phyloP scores from a whole-genome alignment of 2,329 filamentous ascomycete genomes.

The Xylariales sp. region DNA sequence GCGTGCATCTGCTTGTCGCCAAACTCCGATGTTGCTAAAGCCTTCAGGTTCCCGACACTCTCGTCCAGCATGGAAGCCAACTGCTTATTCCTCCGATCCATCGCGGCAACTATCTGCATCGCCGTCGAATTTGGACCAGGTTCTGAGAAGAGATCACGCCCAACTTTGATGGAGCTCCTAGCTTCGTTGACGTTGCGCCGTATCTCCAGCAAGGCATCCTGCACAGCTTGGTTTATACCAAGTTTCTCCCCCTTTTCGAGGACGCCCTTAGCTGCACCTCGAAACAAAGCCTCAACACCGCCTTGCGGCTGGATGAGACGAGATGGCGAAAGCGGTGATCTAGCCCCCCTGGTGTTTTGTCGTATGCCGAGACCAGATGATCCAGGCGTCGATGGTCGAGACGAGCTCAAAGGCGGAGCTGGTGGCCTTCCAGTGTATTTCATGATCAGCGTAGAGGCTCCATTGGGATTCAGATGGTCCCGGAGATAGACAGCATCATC shows the following conservation, averaged over 20 bases:
- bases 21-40: slow-evolving; percentile 46
- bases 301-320: slow-evolving; percentile 49
- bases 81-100: slow-evolving; percentile 63
- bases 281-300: slow-evolving; percentile 65
- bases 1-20: slow-evolving; percentile 45
- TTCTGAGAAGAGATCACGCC: slow-evolving; percentile 31
- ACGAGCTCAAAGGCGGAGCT: slow-evolving; percentile 18
- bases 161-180: slow-evolving; percentile 36
- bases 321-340: slow-evolving; percentile 44
- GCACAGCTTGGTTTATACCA: slow-evolving; percentile 73
- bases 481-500: slow-evolving; percentile 76
- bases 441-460: slow-evolving; percentile 60
- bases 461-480: slow-evolving; percentile 56
- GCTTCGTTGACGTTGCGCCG: slow-evolving; percentile 67
- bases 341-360: slow-evolving; percentile 34
- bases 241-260: slow-evolving; percentile 70
- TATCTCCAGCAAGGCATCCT: slow-evolving; percentile 78
- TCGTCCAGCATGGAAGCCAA: slow-evolving; percentile 65
- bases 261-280: slow-evolving; percentile 71
- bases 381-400: slow-evolving; percentile 30
- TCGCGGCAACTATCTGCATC: slow-evolving; percentile 37
- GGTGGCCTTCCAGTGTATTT: slow-evolving; percentile 64
- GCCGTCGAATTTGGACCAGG: slow-evolving; percentile 21
- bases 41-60: slow-evolving; percentile 59
- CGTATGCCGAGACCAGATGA: slow-evolving; percentile 33